A percentile compares a stretch with the other conserved stretches of the same genome.
Conservation (phyloP, 208 protist species). For the Trypanosomatidae sp. region DNA sequence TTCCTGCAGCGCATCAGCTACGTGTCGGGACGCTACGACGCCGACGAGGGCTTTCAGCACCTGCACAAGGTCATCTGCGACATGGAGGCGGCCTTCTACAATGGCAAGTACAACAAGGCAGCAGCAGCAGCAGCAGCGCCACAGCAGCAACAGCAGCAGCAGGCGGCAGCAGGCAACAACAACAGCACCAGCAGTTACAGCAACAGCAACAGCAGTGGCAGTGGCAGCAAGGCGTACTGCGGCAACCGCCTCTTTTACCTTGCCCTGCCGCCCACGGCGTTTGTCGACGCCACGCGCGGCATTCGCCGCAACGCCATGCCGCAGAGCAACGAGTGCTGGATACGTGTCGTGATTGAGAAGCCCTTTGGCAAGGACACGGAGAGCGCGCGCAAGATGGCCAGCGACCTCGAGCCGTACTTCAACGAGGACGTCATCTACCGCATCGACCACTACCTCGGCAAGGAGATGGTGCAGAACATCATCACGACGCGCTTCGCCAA, state of each 20-base stretch:
- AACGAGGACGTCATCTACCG: constrained; percentile 84
- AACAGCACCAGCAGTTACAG: too few relatives aligned
- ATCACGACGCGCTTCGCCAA: constrained; percentile 89
- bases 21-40: constrained; percentile 66
- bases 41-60: constrained; percentile 43
- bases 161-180: too few relatives aligned
- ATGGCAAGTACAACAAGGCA: too few relatives aligned
- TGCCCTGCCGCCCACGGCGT: constrained; percentile 76
- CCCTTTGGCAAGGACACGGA: constrained; percentile 86
- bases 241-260: constrained; percentile 89
- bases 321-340: constrained; percentile 34
- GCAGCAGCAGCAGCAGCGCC: too few relatives aligned
- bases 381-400: constrained; percentile 60
- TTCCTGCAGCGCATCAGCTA: constrained; percentile 69
- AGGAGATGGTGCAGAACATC: constrained; percentile 93
- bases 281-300: constrained; percentile 37
- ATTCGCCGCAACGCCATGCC: constrained; percentile 50
- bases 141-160: too few relatives aligned
- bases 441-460: constrained; percentile 93
- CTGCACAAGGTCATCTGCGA: constrained; percentile 39
- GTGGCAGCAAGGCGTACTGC: too few relatives aligned
- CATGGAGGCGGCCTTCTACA: constrained; percentile 18
- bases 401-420: constrained; percentile 58
- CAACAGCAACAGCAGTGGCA: too few relatives aligned
- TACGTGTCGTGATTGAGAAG: constrained; percentile 89